A percentile compares a stretch with the other conserved stretches of the same genome.
Evolutionary conservation across 176 grass and related monocot species (phyloP).

Genomic region (Dactylis glomerata): DNA sequence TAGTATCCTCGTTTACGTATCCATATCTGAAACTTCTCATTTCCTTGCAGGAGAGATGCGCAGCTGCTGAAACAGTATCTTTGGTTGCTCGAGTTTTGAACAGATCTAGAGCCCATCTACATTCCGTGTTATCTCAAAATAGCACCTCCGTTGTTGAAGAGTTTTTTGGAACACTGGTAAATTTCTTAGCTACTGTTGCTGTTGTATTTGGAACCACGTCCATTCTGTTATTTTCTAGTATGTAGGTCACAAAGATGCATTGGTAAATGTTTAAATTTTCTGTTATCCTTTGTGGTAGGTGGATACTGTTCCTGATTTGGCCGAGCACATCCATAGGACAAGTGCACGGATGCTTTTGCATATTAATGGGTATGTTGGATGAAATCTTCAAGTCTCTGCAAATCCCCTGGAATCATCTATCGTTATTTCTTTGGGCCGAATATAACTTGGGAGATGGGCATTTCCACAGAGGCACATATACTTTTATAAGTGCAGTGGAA

Average conservation of each 20-base stretch:
- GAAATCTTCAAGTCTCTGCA: neutral
- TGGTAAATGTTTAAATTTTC: neutral
- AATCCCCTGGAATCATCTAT: neutral
- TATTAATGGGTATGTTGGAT: constrained; percentile 79
- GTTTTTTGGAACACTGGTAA: constrained; percentile 82
- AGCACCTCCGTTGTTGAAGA: constrained; percentile 76
- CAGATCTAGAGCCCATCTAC: constrained; percentile 82
- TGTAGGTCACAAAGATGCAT: constrained; percentile 6
- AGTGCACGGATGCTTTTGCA: constrained; percentile 95
- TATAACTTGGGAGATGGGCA: constrained; percentile 2
- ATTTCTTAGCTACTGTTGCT: constrained; percentile 9
- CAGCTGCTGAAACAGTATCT: constrained; percentile 85
- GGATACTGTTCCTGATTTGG: constrained; percentile 87
- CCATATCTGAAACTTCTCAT: neutral
- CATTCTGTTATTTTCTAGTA: constrained; percentile 1
- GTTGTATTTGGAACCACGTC: neutral
- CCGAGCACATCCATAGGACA: constrained; percentile 84
- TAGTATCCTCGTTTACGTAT: constrained; percentile 1
- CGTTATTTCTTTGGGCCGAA: neutral
- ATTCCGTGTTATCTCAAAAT: constrained; percentile 68
- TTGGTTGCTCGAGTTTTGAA: constrained; percentile 87
- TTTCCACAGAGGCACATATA: constrained; percentile 23
- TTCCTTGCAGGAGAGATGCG: constrained; percentile 75
- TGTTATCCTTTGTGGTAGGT: constrained; percentile 60
- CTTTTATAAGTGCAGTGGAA: neutral